Base-by-base conservation (phyloP, 345 rosid genomes). In the Moringa oleifera region DNA sequence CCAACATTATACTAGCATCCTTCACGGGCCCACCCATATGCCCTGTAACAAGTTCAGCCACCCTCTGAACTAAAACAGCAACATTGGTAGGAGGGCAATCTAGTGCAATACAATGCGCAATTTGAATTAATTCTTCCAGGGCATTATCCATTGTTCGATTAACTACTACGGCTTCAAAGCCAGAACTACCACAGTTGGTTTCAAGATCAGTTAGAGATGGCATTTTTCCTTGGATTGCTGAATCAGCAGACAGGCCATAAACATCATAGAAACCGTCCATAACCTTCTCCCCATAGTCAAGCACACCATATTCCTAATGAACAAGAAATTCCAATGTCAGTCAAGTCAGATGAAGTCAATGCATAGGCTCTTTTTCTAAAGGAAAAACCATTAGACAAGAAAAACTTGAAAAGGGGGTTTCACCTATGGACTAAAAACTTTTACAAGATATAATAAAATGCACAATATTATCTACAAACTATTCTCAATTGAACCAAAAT, bases 21-120 rank as follows among this genome's bases (percentile, higher is more conserved):
- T 84, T 89, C 18, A 87, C 96, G 49, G 96, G 82, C 25, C 98
- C 99, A 69, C 98, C 99, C 97, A 95, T 89, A 73, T 95, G 95
- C 59, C 66, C 90, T n/a, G 91, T 87, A 41, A 95, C 98, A 77
- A 89, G 84, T 65, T 95, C 99, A 58, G 99, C 95, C 62, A 95
- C 81, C 73, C 77, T 77, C 73, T 87, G 93, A 41, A 89, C 99
- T 74, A 91, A 63, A 62, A 77, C 52, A 67, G 72, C 73, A 68
- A 90, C 83, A 76, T 83, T 77, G 8, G 87, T 72, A 37, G 84
- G 70, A 61, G 94, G 83, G 75, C 83, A 85, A 73, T 84, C 96
- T 78, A 89, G 57, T 25, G 81, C 75, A 65, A 95, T 74, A 69
- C 98, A 95, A 0, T 91, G 94, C 7, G 88, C 87, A 68, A 95